A percentile compares a stretch with the other conserved stretches of the same genome.
Evolutionary conservation across 192 early-diverging fungal species (phyloP).

Genomic region (Coemansia sp.): DNA sequence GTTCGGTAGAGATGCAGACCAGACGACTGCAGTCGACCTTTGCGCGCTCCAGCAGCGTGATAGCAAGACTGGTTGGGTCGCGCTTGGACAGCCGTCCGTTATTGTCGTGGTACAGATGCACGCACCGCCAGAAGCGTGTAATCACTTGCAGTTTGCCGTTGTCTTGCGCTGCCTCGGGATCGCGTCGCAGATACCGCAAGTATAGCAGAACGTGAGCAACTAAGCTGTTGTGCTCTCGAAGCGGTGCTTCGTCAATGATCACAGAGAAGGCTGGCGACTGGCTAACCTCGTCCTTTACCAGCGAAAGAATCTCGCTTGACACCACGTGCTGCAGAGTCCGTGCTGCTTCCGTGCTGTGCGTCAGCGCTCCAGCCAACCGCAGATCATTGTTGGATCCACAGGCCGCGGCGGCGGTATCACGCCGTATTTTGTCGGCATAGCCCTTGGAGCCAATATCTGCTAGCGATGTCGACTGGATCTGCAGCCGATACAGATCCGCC

Average conservation of each 20-base stretch:
- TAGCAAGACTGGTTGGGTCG: slow-evolving; percentile 37
- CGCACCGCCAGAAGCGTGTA: slow-evolving; percentile 54
- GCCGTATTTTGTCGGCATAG: slow-evolving; percentile 10
- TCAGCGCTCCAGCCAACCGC: slow-evolving; percentile 33
- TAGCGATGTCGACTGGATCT: slow-evolving; percentile 32
- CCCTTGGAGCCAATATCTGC: slow-evolving; percentile 33
- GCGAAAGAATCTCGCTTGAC: slow-evolving; percentile 52
- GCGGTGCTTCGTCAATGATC: slow-evolving; percentile 51
- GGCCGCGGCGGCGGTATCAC: neutral
- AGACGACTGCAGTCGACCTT: slow-evolving; percentile 48
- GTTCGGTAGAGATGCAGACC: slow-evolving; percentile 48
- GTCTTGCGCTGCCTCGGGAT: slow-evolving; percentile 19
- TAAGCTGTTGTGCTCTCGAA: slow-evolving; percentile 54
- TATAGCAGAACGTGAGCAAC: slow-evolving; percentile 50
- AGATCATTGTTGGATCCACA: slow-evolving; percentile 13
- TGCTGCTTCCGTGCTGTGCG: slow-evolving; percentile 33
- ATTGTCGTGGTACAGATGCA: slow-evolving; percentile 47
- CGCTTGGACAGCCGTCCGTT: slow-evolving; percentile 33
- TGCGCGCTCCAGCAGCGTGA: slow-evolving; percentile 43
- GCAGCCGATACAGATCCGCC: slow-evolving; percentile 41
- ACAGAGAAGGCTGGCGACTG: slow-evolving; percentile 54
- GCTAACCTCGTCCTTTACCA: slow-evolving; percentile 54
- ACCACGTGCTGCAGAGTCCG: slow-evolving; percentile 50
- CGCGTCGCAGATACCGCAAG: slow-evolving; percentile 41
- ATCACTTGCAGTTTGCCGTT: slow-evolving; percentile 41